A percentile compares a stretch with the other conserved stretches of the same genome.
Conservation (phyloP, 257 asterid species). For the Galeopsis tetrahit region DNA sequence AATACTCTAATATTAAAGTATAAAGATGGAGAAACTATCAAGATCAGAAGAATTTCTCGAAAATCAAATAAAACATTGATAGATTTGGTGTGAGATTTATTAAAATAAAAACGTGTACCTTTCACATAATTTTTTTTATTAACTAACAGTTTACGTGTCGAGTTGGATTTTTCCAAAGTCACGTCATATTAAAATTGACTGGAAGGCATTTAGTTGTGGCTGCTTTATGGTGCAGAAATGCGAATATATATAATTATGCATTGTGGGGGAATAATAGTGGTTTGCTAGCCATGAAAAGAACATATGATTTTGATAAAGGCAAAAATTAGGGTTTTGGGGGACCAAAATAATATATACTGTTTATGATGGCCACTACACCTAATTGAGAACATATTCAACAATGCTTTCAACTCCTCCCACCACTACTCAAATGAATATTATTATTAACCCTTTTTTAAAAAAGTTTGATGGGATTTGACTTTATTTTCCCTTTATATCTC, state of each 20-base stretch:
- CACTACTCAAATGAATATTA: conserved; percentile 42
- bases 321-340: conserved; percentile 50
- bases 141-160: no score
- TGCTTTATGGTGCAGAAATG: conserved; percentile 50
- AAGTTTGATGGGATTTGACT: conserved; percentile 59
- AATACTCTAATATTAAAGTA: no score
- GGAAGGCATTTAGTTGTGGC: conserved; percentile 24
- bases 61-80: no score
- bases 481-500: conserved; percentile 11
- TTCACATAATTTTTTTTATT: no score
- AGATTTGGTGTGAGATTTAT: no score
- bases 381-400: conserved; percentile 58
- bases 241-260: conserved; percentile 28
- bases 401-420: conserved; percentile 59
- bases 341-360: conserved; percentile 45
- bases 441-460: conserved; percentile 38
- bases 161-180: no score
- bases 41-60: no score
- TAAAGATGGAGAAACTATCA: no score
- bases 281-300: conserved; percentile 29
- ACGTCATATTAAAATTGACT: no score
- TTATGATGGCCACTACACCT: conserved; percentile 56
- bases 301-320: conserved; percentile 21
- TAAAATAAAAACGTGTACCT: no score
- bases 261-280: conserved; percentile 22